Base-by-base conservation (phyloP, 2,329 filamentous ascomycete genomes). In the Myriosclerotinia curreyana region DNA sequence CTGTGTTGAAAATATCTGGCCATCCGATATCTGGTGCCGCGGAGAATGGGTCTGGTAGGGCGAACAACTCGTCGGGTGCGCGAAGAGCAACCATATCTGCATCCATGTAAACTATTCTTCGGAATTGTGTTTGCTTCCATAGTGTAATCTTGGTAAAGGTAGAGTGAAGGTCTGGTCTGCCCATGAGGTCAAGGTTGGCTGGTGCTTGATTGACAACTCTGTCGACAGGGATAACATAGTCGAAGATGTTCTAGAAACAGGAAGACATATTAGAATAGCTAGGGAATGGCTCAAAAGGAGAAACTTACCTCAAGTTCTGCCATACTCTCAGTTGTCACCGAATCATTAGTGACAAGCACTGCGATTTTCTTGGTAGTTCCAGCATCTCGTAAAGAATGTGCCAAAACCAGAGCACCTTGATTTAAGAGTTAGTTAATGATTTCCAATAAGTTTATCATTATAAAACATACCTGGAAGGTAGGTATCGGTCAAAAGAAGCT, bases 1-100 rank as follows among this genome's bases (percentile, higher is more conserved):
- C 95, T n/a, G 90, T 92, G 78, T 99, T 99, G 86, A 98, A 98
- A 66, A 93, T 85, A 78, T 99, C 95, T 42, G 95, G 95, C 95
- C 95, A 99, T 70, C 95, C 95, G 72, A 98, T 92, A 76, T 99
- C 95, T 40, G 95, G 93, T 14, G 91, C 92, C 2, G 95, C 86
- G 49, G 85, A 83, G 74, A 88, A 88, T 62, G 81, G 74, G 55
- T 85, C 78, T 5, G 79, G 73, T 31, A 87, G 75, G 64, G 87
- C 83, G 74, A 99, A 96, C 63, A 99, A 86, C 82, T 99, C 95
- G 73, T 99, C 94, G 4, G 94, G 91, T 42, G 93, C 92, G 70
- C 92, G 84, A 67, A 96, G 84, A 38, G 91, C 91, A n/a, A 99
- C 89, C 49, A 96, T 86, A 73, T 99, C 95, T 67, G 93, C 90